Evolutionary conservation across 2,329 filamentous ascomycete species (phyloP).

Genomic region (Annulohypoxylon truncatum): DNA sequence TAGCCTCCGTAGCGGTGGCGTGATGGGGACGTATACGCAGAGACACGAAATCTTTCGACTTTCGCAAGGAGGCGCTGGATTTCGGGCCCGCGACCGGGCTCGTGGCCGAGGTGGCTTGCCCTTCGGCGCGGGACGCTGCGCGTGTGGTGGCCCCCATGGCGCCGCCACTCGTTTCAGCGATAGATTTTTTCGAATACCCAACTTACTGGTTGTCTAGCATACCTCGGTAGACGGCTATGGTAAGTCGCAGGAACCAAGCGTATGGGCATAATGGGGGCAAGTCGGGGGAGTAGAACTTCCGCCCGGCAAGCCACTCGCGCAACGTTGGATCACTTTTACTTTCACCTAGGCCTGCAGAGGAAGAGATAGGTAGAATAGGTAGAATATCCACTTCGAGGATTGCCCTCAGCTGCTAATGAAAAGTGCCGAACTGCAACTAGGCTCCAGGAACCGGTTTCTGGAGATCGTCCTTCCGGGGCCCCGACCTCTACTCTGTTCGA

Average conservation of each 20-base stretch:
- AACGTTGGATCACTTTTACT: neutral
- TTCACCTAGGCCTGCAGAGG: slow-evolving; percentile 3
- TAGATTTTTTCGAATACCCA: slow-evolving; percentile 12
- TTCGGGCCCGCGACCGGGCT: slow-evolving; percentile 38
- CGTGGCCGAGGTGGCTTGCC: slow-evolving; percentile 35
- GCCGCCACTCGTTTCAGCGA: slow-evolving; percentile 39
- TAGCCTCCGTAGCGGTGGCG: slow-evolving; percentile 30
- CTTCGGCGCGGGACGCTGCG: slow-evolving; percentile 39
- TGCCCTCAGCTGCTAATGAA: slow-evolving; percentile 23
- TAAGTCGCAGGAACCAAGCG: slow-evolving; percentile 13
- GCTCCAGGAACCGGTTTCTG: slow-evolving; percentile 42
- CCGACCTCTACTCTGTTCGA: slow-evolving; percentile 31
- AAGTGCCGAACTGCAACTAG: slow-evolving; percentile 41
- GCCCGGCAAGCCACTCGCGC: slow-evolving; percentile 25
- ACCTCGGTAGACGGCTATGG: slow-evolving; percentile 22
- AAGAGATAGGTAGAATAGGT: slow-evolving; percentile 17
- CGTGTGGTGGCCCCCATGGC: slow-evolving; percentile 34
- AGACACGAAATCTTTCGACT: slow-evolving; percentile 11
- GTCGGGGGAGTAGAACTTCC: slow-evolving; percentile 8
- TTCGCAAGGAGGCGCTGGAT: slow-evolving; percentile 13
- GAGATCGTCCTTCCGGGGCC: slow-evolving; percentile 43
- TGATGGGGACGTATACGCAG: slow-evolving; percentile 22
- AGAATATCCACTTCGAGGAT: slow-evolving; percentile 15
- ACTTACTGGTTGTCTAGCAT: slow-evolving; percentile 9
- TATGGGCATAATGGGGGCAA: slow-evolving; percentile 1